Base-by-base conservation (phyloP, 805 yeast species). In the Suhomyces vadensis region DNA sequence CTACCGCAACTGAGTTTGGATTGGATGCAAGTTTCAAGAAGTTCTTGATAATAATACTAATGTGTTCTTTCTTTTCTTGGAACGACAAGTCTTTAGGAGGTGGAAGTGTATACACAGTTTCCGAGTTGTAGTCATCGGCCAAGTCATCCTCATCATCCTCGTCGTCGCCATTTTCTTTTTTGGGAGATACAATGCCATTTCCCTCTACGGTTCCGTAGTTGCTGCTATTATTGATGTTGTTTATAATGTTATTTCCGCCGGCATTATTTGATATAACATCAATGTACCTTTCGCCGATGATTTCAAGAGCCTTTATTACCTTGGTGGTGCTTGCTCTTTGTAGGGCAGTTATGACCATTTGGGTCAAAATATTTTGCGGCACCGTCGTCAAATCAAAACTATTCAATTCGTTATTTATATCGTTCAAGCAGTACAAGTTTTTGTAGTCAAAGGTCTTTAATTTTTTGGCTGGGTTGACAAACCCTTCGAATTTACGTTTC, bases 371-470 rank as follows among this genome's bases (percentile, higher is more conserved):
- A 40, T 81, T 79, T 17, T 76, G 77, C 4, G 94, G 85, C 6
- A 94, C 67, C 7, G 78, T 67, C 2, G 87, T 73, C 43, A 88
- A 78, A 60, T 92, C 92, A 57, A 88, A 85, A 29, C 75, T 74
- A 24, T 80, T 75, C 46, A 87, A 67, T 39, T 83, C 82, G 56
- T 83, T 81, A 31, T 69, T 64, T 24, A 81, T 68, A 31, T 78
- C 81, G 10, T 85, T 82, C 46, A 92, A 73, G 21, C 83, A 78
- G 60, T 79, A 94, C 33, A 91, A 66, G 11, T 82, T 70, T 41
- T 83, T 77, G 60, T 83, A 87, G 51, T 69, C 75, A 14, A 58
- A 39, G 5, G 57, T 41, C 37, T 57, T 62, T 10, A 70, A 27
- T 29, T 56, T 61, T 35, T 63, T 67, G 13, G 63, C 39, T 1